A percentile compares a stretch with the other conserved stretches of the same genome.
phyloP scores from a whole-genome alignment of 257 asterid species.

The Primulina huaijiensis region DNA sequence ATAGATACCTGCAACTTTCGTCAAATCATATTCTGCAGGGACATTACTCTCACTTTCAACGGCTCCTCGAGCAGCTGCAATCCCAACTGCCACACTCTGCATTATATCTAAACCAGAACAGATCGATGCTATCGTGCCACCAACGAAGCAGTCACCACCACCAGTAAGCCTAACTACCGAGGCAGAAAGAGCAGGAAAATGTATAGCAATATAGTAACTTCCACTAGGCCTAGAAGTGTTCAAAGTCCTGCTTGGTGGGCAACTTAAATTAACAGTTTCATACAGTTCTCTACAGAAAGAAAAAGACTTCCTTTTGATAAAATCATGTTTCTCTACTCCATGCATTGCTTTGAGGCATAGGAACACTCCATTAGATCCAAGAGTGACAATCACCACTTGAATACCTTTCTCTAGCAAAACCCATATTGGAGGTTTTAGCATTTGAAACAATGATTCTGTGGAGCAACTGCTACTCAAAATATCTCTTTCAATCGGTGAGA shows the following conservation, averaged over 20 bases:
- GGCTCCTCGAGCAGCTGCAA: slow-evolving; percentile 85
- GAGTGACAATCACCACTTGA: slow-evolving; percentile 68
- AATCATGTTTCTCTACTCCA: slow-evolving; percentile 26
- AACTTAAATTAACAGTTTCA: slow-evolving; percentile 41
- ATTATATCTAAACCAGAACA: slow-evolving; percentile 78
- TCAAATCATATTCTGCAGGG: slow-evolving; percentile 49
- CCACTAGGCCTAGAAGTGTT: slow-evolving; percentile 31
- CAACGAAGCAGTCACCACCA: slow-evolving; percentile 96
- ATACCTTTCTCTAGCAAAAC: slow-evolving; percentile 78
- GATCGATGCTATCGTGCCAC: slow-evolving; percentile 66
- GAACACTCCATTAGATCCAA: slow-evolving; percentile 75
- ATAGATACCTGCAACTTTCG: slow-evolving; percentile 57
- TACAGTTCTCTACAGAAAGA: slow-evolving; percentile 42
- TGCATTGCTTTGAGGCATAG: slow-evolving; percentile 54
- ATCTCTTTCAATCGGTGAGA: slow-evolving; percentile 42
- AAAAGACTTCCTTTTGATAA: slow-evolving; percentile 24
- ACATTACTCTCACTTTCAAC: slow-evolving; percentile 72
- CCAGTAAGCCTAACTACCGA: slow-evolving; percentile 74
- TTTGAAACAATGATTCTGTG: slow-evolving; percentile 46
- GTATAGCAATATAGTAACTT: slow-evolving; percentile 42
- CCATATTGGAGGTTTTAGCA: slow-evolving; percentile 70
- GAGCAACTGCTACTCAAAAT: slow-evolving; percentile 26
- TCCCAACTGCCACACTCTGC: slow-evolving; percentile 91
- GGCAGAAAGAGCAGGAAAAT: slow-evolving; percentile 79
- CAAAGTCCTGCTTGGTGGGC: slow-evolving; percentile 39